Base-by-base conservation (phyloP, 1,284 basidiomycete species). In the Boletus sp. region DNA sequence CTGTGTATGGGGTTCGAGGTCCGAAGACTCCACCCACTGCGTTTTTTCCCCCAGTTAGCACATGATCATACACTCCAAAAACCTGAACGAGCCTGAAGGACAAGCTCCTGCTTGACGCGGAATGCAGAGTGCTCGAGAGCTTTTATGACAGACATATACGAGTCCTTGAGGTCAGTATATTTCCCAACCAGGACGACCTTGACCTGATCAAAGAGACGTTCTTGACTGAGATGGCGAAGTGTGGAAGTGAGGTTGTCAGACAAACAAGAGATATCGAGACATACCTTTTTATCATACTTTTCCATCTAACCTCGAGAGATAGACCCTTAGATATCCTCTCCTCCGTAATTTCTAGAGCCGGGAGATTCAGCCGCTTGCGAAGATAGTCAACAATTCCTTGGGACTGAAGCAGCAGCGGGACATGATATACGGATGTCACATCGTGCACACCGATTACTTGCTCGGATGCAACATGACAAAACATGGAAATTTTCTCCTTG, bases 81-180 rank as follows among this genome's bases (percentile, higher is more conserved):
- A 16, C 30, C 42, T 27, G 10, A 9, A 71, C 78, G 42, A 57
- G 88, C 91, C 61, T 91, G 80, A 23, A 96, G 75, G 48, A 76
- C 76, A 35, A 97, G 77, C 65, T 91, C 94, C 52, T 91, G 77
- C 51, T 85, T 86, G 54, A 94, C 90, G 41, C 91, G 81, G 73
- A 99, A 91, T 0, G 94, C 91, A 5, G 95, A 93, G 70, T 99
- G 95, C 69, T 99, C 95, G 35, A 99, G 78, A 22, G 96, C 84
- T 74, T 99, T 99, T 65, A 88, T 88, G 45, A 99, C 96, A 30
- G 90, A 94, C 91, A 98, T 98, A 71, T 99, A 99, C 30, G 94
- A 97, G 69, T 99, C 95, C 69, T 95, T 91, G 44, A 99, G 75
- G 52, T 94, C 87, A 6, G 94, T 98, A 73, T 99, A 99, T 72